phyloP scores from a whole-genome alignment of 2,329 filamentous ascomycete species.

The Didymella lethalis region DNA sequence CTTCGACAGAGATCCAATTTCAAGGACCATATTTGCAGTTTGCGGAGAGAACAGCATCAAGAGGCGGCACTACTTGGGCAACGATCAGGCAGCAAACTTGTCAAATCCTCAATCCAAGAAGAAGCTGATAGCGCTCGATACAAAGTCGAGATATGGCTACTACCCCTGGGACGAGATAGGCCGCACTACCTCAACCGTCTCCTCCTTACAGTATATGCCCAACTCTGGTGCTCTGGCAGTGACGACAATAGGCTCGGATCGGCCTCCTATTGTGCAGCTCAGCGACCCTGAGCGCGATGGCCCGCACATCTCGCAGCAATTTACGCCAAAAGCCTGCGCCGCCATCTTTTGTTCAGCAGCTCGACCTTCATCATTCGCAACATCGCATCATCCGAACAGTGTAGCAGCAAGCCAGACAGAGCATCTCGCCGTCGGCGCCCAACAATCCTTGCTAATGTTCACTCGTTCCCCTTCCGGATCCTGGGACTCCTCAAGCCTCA shows the following conservation, averaged over 20 bases:
- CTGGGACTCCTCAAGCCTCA: slow-evolving; percentile 29
- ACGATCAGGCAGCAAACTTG: slow-evolving; percentile 8
- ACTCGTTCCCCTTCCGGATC: slow-evolving; percentile 28
- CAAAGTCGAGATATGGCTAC: slow-evolving; percentile 27
- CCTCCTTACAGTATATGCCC: slow-evolving; percentile 42
- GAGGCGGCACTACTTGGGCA: slow-evolving; percentile 17
- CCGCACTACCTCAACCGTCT: slow-evolving; percentile 40
- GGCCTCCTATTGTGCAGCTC: slow-evolving; percentile 39
- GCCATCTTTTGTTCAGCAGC: slow-evolving; percentile 42
- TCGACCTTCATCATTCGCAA: slow-evolving; percentile 29
- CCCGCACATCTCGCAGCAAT: slow-evolving; percentile 39
- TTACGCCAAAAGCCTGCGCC: slow-evolving; percentile 34
- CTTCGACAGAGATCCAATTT: slow-evolving; percentile 40
- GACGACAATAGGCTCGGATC: slow-evolving; percentile 42
- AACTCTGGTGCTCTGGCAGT: slow-evolving; percentile 39
- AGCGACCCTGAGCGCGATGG: slow-evolving; percentile 37
- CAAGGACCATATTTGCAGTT: slow-evolving; percentile 36
- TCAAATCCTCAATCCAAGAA: background rate
- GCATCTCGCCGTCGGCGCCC: slow-evolving; percentile 45
- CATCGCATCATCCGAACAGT: slow-evolving; percentile 19
- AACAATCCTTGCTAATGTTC: slow-evolving; percentile 36
- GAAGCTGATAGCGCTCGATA: slow-evolving; percentile 9
- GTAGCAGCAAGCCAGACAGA: slow-evolving; percentile 36
- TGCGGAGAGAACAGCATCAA: slow-evolving; percentile 36
- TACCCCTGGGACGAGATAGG: slow-evolving; percentile 34